Evolutionary conservation across 352 stramenopile genomes (phyloP).

Genomic region (Thalassiosira mediterranea): DNA sequence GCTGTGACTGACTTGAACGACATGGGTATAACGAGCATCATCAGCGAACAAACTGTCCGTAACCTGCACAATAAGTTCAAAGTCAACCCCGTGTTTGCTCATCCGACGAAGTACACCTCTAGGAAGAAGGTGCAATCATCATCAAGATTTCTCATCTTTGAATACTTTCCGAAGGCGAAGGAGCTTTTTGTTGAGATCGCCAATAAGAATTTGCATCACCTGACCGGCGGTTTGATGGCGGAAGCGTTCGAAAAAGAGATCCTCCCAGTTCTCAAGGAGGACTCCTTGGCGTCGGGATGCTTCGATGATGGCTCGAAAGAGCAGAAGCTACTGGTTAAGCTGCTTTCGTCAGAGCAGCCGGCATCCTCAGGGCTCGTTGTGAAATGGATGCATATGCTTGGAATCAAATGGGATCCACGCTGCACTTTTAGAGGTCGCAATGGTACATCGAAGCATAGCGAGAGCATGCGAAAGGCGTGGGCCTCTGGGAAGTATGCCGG

Average conservation of each 20-base stretch:
- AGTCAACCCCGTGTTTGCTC: neutral
- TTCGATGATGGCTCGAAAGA: constrained; percentile 14
- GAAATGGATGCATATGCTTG: constrained; percentile 4
- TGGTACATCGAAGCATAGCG: constrained; percentile 1
- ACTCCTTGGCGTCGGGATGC: neutral
- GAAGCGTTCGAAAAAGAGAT: neutral
- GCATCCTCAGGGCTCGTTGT: too few species aligned
- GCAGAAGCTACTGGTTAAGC: constrained; percentile 9
- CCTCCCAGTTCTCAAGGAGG: constrained; percentile 2
- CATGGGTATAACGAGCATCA: too few species aligned
- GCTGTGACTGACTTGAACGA: too few species aligned
- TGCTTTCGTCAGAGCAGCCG: neutral
- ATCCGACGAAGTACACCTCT: neutral
- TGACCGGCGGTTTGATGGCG: neutral
- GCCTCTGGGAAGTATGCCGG: constrained; percentile 15
- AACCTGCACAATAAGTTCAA: neutral
- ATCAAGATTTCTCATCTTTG: neutral
- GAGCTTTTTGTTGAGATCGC: neutral
- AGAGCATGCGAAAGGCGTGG: constrained; percentile 4
- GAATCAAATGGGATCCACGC: constrained; percentile 1
- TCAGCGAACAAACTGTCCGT: too few species aligned
- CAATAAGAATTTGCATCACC: neutral
- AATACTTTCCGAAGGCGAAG: neutral
- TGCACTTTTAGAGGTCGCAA: neutral
- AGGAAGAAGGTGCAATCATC: neutral